phyloP scores from a whole-genome alignment of 2,329 filamentous ascomycete genomes.

The Hypoxylon sp. region DNA sequence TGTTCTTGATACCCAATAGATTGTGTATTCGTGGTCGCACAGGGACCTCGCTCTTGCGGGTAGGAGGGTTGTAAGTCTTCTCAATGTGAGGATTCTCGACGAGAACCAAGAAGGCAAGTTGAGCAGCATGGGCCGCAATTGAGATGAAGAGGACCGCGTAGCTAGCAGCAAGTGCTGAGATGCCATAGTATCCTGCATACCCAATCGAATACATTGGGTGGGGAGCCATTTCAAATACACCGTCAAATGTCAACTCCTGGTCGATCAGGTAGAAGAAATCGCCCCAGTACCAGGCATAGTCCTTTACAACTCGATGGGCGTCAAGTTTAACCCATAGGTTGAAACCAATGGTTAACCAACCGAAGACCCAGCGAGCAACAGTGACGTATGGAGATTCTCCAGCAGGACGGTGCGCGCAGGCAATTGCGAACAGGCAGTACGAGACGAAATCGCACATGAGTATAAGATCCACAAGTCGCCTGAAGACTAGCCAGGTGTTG shows the following conservation, averaged over 20 bases:
- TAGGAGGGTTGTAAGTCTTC: slow-evolving; percentile 93
- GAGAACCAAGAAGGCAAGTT: slow-evolving; percentile 91
- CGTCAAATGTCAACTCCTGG: slow-evolving; percentile 97
- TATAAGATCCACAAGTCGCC: slow-evolving; percentile 94
- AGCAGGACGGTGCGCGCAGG: slow-evolving; percentile 82
- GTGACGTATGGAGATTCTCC: slow-evolving; percentile 80
- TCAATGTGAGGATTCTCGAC: slow-evolving; percentile 99
- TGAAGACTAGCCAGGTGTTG: slow-evolving; percentile 98
- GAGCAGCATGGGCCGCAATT: slow-evolving; percentile 91
- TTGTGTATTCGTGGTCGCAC: slow-evolving; percentile 77
- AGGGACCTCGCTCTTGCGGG: slow-evolving; percentile 68
- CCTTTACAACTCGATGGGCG: slow-evolving; percentile 96
- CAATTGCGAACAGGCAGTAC: slow-evolving; percentile 95
- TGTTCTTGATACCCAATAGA: slow-evolving; percentile 83
- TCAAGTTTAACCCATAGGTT: slow-evolving; percentile 99
- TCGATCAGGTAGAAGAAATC: slow-evolving; percentile 99
- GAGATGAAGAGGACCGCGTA: slow-evolving; percentile 98
- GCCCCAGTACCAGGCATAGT: slow-evolving; percentile 99
- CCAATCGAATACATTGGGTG: slow-evolving; percentile 99
- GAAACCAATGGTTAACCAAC: slow-evolving; percentile 86
- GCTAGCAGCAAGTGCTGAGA: slow-evolving; percentile 97
- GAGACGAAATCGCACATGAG: slow-evolving; percentile 99
- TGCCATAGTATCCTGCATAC: slow-evolving; percentile 97
- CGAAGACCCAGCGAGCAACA: slow-evolving; percentile 81
- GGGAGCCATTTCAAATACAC: slow-evolving; percentile 98